Conservation (phyloP, 2,329 filamentous ascomycete genomes). For the Sclerotinia sclerotiorum region DNA sequence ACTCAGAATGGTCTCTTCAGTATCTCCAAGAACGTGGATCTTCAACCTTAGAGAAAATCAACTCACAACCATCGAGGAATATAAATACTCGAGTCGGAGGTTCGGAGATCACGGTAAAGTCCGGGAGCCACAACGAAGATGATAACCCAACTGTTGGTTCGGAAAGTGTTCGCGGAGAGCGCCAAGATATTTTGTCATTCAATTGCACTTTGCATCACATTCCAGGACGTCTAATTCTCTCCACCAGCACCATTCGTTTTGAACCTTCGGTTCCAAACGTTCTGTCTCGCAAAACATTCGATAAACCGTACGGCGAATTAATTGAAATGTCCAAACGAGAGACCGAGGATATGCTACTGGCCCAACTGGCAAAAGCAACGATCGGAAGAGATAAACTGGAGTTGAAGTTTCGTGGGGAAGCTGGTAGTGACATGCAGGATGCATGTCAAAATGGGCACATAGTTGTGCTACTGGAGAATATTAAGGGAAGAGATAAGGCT, state of each 20-base stretch:
- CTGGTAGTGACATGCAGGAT: slow-evolving; percentile 6
- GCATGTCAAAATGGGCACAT: slow-evolving; percentile 25
- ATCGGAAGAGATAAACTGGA: slow-evolving; percentile 29
- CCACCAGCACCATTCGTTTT: slow-evolving; percentile 26
- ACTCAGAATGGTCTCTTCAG: slow-evolving; percentile 43
- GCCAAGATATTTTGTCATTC: slow-evolving; percentile 28
- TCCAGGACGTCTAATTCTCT: slow-evolving; percentile 29
- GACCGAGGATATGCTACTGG: slow-evolving; percentile 21
- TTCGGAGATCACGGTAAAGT: neutral
- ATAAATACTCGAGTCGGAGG: neutral
- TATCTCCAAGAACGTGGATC: slow-evolving; percentile 29
- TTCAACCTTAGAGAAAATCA: slow-evolving; percentile 20
- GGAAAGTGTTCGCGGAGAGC: neutral
- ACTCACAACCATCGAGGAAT: neutral
- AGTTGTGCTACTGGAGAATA: slow-evolving; percentile 32
- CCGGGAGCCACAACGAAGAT: neutral
- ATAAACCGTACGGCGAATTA: slow-evolving; percentile 24
- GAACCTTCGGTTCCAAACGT: slow-evolving; percentile 9
- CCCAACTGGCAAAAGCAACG: slow-evolving; percentile 26
- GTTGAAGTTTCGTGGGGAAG: slow-evolving; percentile 25
- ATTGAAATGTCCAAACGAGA: slow-evolving; percentile 32
- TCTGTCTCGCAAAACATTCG: slow-evolving; percentile 20
- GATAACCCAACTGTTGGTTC: neutral
- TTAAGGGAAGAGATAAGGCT: slow-evolving; percentile 41
- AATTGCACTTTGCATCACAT: slow-evolving; percentile 25